Base-by-base conservation (phyloP, 345 rosid species). In the Hibiscus syriacus region DNA sequence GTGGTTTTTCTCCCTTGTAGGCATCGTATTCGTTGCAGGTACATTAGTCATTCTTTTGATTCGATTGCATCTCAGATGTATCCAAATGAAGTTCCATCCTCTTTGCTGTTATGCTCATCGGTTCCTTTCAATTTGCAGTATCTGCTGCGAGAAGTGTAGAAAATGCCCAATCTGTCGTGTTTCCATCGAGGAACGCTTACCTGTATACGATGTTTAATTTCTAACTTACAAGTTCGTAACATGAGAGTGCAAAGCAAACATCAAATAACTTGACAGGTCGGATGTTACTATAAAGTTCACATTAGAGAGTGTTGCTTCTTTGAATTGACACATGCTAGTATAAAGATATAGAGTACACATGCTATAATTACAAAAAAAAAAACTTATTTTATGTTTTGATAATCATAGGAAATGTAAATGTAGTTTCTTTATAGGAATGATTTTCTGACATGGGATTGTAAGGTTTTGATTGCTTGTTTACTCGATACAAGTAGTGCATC, bases 1-100 rank as follows among this genome's bases (percentile, higher is more conserved):
- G 78, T 94, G 9, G 99, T 94, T 61, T 77, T 91, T 57, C 98
- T 94, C 74, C 99, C 99, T 0, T 94, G 99, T 68, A 83, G 96
- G 73, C 99, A 94, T 76, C 97, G 83, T 41, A 83, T 86, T 25
- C 93, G 25, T 73, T 94, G 99, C 90, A 83, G 98, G 99, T 91
- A 87, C 9, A 39, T 49, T 43, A 43, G 5, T 22, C 49, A 61
- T 61, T 45, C 8, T 43, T 22, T 43, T 63, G 23, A 25, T 43
- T 36, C 2, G 8, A 43, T 43, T 43, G 54, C 38, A 25, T 49
- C 10, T 48, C 30, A 25, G 17, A 16, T n/a, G 4, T 7, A 10
- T 34, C 48, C 54, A 23, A 52, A 3, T 64, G 49, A 57, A 50
- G 43, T 45, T 25, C 3, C 20, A 25, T 61, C 61, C 9, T 4